A percentile compares a stretch with the other conserved stretches of the same genome.
Evolutionary conservation across 1,284 basidiomycete species (phyloP).

Genomic region (Mycosarcoma mackinlayi): DNA sequence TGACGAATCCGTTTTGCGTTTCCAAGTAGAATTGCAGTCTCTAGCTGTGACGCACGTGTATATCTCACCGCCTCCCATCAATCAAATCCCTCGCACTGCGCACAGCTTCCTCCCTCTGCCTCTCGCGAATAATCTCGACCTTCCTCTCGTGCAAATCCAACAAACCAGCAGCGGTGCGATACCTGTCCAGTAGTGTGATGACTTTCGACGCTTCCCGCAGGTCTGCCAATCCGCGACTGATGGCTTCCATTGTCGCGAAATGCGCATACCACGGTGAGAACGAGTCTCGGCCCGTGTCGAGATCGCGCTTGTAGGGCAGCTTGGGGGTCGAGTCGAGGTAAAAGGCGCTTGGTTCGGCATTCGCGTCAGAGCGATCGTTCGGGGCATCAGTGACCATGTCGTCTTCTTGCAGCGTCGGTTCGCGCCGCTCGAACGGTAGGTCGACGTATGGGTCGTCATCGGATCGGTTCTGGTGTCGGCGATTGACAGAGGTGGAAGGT

Average conservation of each 20-base stretch:
- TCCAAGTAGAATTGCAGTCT: too few species aligned
- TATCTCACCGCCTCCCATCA: slow-evolving; percentile 17
- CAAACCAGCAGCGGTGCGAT: slow-evolving; percentile 12
- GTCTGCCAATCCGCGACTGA: slow-evolving; percentile 23
- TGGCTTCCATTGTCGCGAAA: slow-evolving; percentile 45
- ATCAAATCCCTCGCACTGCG: slow-evolving; percentile 36
- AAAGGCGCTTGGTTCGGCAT: slow-evolving; percentile 21
- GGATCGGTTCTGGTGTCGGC: slow-evolving; percentile 20
- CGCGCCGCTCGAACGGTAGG: slow-evolving; percentile 26
- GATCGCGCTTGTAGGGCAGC: slow-evolving; percentile 12
- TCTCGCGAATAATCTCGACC: slow-evolving; percentile 30
- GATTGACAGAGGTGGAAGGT: slow-evolving; percentile 23
- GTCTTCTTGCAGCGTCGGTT: background rate
- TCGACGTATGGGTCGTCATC: slow-evolving; percentile 36
- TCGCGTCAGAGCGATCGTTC: background rate
- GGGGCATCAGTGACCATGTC: background rate
- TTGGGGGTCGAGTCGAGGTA: slow-evolving; percentile 11
- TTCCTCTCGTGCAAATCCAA: slow-evolving; percentile 37
- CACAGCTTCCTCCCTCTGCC: slow-evolving; percentile 25
- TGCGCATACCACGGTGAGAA: slow-evolving; percentile 50
- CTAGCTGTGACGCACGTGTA: too few species aligned
- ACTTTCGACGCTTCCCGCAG: slow-evolving; percentile 13
- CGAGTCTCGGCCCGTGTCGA: background rate
- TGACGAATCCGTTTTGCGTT: background rate
- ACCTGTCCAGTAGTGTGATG: slow-evolving; percentile 21